Percentiles rank a stretch among this genome's conserved stretches.
phyloP scores from a whole-genome alignment of 768 basidiomycete genomes.

The Agrocybe pediades region DNA sequence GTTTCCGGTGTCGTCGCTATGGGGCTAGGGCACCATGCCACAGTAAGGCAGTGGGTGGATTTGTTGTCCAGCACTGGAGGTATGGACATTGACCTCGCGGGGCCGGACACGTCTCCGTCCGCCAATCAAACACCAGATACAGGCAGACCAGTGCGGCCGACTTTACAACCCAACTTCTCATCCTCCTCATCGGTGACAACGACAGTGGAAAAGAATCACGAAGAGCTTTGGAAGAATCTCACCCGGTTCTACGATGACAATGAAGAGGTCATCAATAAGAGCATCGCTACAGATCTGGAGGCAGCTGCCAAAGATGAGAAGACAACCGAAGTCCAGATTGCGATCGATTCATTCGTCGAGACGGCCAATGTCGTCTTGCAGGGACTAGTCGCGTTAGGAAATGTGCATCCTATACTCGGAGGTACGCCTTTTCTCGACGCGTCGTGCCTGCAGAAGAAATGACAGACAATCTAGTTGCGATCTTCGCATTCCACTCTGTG shows the following conservation, averaged over 20 bases:
- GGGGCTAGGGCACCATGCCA: too few species aligned
- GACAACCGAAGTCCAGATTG: background rate
- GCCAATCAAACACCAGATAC: too few species aligned
- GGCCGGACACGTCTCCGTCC: too few species aligned
- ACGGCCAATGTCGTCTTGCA: slow-evolving; percentile 10
- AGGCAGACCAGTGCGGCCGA: too few species aligned
- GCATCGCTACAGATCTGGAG: background rate
- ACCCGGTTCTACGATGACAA: slow-evolving; percentile 5
- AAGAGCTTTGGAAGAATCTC: slow-evolving; percentile 6
- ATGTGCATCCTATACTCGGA: slow-evolving; percentile 13
- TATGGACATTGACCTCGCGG: too few species aligned
- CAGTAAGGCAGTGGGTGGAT: too few species aligned
- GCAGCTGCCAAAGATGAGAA: background rate
- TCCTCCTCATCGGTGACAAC: too few species aligned
- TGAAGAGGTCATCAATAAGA: background rate
- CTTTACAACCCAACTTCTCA: too few species aligned
- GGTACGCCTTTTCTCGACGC: background rate
- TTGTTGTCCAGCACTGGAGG: too few species aligned
- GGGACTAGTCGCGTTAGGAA: slow-evolving; percentile 8
- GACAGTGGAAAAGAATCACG: too few species aligned
- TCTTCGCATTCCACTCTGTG: slow-evolving; percentile 13
- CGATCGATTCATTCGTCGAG: slow-evolving; percentile 9
- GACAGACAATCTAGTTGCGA: slow-evolving; percentile 2
- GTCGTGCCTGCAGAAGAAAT: background rate
- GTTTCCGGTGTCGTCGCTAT: too few species aligned